These are phyloP conservation scores for Elongisporangium anandrum DNA, from an alignment of 352 stramenopile species.

Conservation along the genomic window DNA sequence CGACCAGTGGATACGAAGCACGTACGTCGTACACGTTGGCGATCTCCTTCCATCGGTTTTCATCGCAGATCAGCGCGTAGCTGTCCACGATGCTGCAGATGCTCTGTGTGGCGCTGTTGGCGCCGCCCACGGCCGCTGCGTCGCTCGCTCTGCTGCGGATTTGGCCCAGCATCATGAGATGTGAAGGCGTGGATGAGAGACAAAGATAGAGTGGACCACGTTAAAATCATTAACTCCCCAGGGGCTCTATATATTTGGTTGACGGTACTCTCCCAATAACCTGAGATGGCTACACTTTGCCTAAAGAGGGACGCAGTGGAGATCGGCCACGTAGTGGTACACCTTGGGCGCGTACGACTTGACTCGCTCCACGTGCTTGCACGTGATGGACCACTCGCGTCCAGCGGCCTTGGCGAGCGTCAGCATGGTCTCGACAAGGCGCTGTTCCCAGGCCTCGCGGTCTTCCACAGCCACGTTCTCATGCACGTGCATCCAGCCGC, in stretches of 20 bases:
- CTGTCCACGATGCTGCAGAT: neutral
- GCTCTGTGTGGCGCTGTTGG: neutral
- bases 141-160: neutral
- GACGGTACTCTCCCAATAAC: neutral
- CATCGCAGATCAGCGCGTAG: neutral
- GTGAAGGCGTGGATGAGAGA: neutral
- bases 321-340: constrained; percentile 86
- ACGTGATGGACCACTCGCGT: constrained; percentile 73
- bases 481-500: constrained; percentile 95
- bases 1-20: neutral
- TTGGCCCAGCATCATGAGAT: neutral
- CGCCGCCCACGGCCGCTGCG: no score
- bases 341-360: constrained; percentile 92
- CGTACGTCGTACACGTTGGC: constrained; percentile 67
- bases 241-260: no score
- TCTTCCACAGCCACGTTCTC: constrained; percentile 92
- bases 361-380: constrained; percentile 85
- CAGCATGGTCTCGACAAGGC: constrained; percentile 45
- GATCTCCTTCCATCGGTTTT: constrained; percentile 42
- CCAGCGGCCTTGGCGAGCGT: constrained; percentile 37
- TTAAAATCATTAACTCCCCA: neutral
- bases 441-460: constrained; percentile 68
- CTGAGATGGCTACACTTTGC: neutral
- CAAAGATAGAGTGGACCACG: neutral
- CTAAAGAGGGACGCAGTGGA: constrained; percentile 28